These are phyloP conservation scores for Eucalyptus albens DNA, from an alignment of 345 rosid species.

Conservation along the genomic window DNA sequence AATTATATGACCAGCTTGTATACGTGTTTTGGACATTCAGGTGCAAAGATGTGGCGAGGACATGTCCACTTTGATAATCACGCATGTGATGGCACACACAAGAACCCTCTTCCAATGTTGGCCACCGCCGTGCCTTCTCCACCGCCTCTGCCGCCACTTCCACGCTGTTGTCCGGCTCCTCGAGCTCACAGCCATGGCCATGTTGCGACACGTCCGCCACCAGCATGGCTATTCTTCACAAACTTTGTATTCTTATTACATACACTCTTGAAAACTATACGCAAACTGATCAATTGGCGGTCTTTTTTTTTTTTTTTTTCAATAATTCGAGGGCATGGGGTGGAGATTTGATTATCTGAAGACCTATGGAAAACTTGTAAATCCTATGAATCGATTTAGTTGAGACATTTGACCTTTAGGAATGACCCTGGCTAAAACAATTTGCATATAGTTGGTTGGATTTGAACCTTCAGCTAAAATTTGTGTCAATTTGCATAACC, in stretches of 20 bases:
- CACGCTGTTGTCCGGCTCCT: conserved; percentile 48
- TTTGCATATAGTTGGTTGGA: not conserved
- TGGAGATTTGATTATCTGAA: accelerated
- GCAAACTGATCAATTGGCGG: not conserved
- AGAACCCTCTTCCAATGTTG: conserved; percentile 68
- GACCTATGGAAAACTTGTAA: not conserved
- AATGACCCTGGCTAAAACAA: accelerated
- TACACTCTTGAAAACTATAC: not conserved
- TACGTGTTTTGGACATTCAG: conserved; percentile 4
- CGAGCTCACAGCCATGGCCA: conserved; percentile 5
- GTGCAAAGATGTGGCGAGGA: conserved; percentile 61
- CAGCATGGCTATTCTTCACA: conserved; percentile 14
- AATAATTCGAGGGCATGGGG: not conserved
- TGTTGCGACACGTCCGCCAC: not conserved
- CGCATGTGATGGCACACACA: conserved; percentile 86
- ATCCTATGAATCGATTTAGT: accelerated
- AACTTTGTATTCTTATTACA: not conserved
- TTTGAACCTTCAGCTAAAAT: not conserved
- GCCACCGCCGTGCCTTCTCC: conserved; percentile 77
- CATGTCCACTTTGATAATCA: conserved; percentile 65
- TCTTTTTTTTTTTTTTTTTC: accelerated
- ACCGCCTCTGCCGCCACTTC: conserved; percentile 76
- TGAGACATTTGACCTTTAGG: not conserved
- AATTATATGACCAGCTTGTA: not conserved
- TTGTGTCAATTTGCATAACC: no score